phyloP scores from a whole-genome alignment of 345 rosid genomes.

The Gynandropsis gynandra region DNA sequence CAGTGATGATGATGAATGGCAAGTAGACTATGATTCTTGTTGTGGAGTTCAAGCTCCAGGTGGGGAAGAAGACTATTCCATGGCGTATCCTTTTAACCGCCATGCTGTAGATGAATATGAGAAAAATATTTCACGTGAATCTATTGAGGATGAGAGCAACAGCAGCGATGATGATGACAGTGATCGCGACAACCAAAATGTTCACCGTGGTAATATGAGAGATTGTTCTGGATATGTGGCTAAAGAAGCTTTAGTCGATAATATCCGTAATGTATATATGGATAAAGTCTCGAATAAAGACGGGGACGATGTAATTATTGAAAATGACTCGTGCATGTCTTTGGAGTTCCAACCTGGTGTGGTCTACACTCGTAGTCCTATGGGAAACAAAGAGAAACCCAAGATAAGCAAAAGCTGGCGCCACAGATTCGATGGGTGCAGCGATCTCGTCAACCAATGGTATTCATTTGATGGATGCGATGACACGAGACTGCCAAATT shows the following conservation, averaged over 20 bases:
- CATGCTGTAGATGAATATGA: constrained; percentile 3
- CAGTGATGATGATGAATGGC: constrained; percentile 88
- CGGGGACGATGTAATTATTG: constrained; percentile 17
- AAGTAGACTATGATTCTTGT: constrained; percentile 26
- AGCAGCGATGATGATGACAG: constrained; percentile 23
- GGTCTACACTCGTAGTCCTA: constrained; percentile 18
- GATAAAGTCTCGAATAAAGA: constrained; percentile 15
- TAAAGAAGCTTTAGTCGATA: too few species aligned
- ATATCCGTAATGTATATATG: too few species aligned
- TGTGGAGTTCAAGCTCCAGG: constrained; percentile 30
- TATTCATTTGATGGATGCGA: too few species aligned
- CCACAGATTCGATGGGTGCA: constrained; percentile 25
- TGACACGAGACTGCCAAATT: too few species aligned
- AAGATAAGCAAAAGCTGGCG: constrained; percentile 23
- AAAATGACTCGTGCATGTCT: constrained; percentile 43
- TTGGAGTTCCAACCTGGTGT: constrained; percentile 37
- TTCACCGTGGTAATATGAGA: not conserved
- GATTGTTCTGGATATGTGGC: too few species aligned
- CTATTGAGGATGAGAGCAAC: constrained; percentile 16
- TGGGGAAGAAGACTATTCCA: constrained; percentile 35
- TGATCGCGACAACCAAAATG: too few species aligned
- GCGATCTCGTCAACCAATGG: constrained; percentile 32
- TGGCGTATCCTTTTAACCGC: constrained; percentile 32
- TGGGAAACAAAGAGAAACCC: constrained; percentile 21
- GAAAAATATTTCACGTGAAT: constrained; percentile 9